These are phyloP conservation scores for Lyophyllum shimeji DNA, from an alignment of 768 basidiomycete genomes.

Conservation along the genomic window DNA sequence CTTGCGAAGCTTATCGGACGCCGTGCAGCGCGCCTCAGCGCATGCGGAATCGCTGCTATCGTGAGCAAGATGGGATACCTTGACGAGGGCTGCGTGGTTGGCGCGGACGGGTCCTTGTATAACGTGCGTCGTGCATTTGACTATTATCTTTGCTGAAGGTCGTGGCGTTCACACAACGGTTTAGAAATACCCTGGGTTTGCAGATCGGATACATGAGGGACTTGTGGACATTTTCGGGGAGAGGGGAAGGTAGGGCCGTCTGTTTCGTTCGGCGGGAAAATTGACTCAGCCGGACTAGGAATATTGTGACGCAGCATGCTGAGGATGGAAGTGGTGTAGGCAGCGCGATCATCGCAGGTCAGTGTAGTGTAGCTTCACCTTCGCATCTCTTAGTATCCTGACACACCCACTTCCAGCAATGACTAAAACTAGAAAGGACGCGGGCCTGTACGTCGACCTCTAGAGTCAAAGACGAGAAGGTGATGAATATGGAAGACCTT, in stretches of 20 bases:
- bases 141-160: too few relatives aligned
- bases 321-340: constrained; percentile 95
- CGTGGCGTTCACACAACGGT: background rate
- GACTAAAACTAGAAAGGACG: constrained; percentile 81
- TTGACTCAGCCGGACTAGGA: too few relatives aligned
- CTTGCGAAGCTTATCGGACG: constrained; percentile 88
- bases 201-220: constrained; percentile 91
- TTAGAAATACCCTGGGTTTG: constrained; percentile 97
- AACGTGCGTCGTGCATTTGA: constrained; percentile 54
- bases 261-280: background rate
- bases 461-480: constrained; percentile 25
- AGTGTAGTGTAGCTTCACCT: constrained; percentile 5
- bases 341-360: constrained; percentile 88
- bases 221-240: constrained; percentile 95
- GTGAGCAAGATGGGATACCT: constrained; percentile 93
- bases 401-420: constrained; percentile 55
- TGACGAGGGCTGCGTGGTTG: constrained; percentile 86
- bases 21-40: constrained; percentile 86
- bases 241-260: constrained; percentile 82
- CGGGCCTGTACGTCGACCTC: constrained; percentile 53
- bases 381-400: background rate
- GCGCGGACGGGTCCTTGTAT: constrained; percentile 94
- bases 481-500: background rate
- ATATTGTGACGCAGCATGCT: constrained; percentile 79
- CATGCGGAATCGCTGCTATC: constrained; percentile 96